phyloP scores from a whole-genome alignment of 2,329 filamentous ascomycete species.

The Incumbomyces delicatus region DNA sequence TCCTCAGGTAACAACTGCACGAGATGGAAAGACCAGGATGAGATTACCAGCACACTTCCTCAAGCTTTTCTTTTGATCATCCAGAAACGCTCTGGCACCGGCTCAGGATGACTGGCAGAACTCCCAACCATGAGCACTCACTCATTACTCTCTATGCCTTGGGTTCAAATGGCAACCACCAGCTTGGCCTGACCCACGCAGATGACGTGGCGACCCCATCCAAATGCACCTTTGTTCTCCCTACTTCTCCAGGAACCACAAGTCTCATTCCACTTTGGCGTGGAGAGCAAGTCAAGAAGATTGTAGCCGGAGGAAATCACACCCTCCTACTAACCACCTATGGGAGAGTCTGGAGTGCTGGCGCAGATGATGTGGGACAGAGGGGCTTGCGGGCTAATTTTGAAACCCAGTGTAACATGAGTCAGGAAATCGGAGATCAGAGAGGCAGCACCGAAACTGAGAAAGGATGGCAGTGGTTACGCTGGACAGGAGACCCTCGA shows the following conservation, averaged over 20 bases:
- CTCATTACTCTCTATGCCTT: slow-evolving; percentile 47
- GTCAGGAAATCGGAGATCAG: slow-evolving; percentile 3
- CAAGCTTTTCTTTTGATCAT: too few relatives aligned
- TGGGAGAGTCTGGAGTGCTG: slow-evolving; percentile 55
- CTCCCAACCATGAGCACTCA: too few relatives aligned
- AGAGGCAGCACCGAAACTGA: background rate
- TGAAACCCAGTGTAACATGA: background rate
- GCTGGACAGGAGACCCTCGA: background rate
- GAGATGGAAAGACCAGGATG: too few relatives aligned
- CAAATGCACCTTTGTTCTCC: slow-evolving; percentile 45
- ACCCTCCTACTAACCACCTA: slow-evolving; percentile 59
- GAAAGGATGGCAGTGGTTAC: background rate
- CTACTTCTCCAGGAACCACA: slow-evolving; percentile 28
- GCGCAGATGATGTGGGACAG: slow-evolving; percentile 46
- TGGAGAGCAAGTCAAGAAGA: slow-evolving; percentile 19
- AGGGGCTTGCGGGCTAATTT: slow-evolving; percentile 24
- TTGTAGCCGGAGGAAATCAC: slow-evolving; percentile 72
- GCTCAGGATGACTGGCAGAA: too few relatives aligned
- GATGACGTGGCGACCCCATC: slow-evolving; percentile 62
- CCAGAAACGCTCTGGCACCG: too few relatives aligned
- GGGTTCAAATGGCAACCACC: slow-evolving; percentile 68
- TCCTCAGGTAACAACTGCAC: too few relatives aligned
- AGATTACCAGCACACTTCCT: too few relatives aligned
- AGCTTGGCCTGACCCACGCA: slow-evolving; percentile 60
- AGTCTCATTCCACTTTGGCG: slow-evolving; percentile 23